A percentile compares a stretch with the other conserved stretches of the same genome.
These are phyloP conservation scores for Pseudocercospora crystallina DNA, from an alignment of 2,329 filamentous ascomycete genomes.

Conservation along the genomic window DNA sequence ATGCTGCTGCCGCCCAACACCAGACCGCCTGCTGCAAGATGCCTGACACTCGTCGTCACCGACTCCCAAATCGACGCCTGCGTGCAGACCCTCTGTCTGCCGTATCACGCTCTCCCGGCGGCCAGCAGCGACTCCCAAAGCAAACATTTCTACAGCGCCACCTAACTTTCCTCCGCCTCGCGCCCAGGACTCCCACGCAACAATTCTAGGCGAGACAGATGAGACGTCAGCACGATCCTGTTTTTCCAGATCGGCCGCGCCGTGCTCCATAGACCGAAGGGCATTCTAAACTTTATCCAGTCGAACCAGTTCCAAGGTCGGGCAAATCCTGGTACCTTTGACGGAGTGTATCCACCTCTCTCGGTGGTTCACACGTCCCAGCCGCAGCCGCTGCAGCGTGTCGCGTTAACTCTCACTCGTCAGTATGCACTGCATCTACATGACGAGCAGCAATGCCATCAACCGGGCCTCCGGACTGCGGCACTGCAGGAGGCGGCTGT, in stretches of 20 bases:
- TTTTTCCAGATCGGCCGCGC: slow-evolving; percentile 16
- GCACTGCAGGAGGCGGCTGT: slow-evolving; percentile 17
- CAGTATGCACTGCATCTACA: too few relatives aligned
- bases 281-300: too few relatives aligned
- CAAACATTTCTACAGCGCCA: slow-evolving; percentile 13
- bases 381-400: slow-evolving; percentile 7
- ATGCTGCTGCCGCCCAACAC: too few relatives aligned
- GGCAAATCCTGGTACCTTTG: slow-evolving; percentile 19
- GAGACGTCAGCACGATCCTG: slow-evolving; percentile 23
- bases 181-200: slow-evolving; percentile 11
- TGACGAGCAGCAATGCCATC: slow-evolving; percentile 8
- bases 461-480: slow-evolving; percentile 17
- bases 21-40: too few relatives aligned
- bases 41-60: slow-evolving; percentile 1
- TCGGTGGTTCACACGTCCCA: slow-evolving; percentile 8
- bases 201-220: slow-evolving; percentile 2
- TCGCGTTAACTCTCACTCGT: background rate
- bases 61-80: slow-evolving; percentile 16
- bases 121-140: slow-evolving; percentile 10
- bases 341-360: slow-evolving; percentile 19
- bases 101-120: slow-evolving; percentile 2
- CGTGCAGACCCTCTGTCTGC: slow-evolving; percentile 2
- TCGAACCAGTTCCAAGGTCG: slow-evolving; percentile 15
- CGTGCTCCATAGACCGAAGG: slow-evolving; percentile 3
- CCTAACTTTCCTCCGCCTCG: background rate